Conservation (phyloP, 2,329 filamentous ascomycete species). For the Pyricularia pennisetigena region DNA sequence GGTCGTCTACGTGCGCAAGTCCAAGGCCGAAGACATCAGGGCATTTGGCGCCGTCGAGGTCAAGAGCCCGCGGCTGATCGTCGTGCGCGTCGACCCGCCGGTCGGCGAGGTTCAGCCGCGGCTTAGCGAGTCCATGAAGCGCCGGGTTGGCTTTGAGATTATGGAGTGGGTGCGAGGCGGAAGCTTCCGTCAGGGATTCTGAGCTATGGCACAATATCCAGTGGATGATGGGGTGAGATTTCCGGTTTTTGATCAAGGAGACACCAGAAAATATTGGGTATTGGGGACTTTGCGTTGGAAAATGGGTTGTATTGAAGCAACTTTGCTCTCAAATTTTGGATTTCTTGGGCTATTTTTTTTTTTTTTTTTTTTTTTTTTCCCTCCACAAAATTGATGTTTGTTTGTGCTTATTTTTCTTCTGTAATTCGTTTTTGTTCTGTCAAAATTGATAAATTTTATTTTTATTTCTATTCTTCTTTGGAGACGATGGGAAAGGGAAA, state of each 20-base stretch:
- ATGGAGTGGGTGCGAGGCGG: slow-evolving; percentile 62
- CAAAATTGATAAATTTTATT: too few species aligned
- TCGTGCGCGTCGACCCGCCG: slow-evolving; percentile 35
- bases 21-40: slow-evolving; percentile 11
- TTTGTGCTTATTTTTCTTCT: background rate
- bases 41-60: slow-evolving; percentile 44
- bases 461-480: background rate
- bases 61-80: slow-evolving; percentile 40
- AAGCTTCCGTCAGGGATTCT: slow-evolving; percentile 19
- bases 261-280: background rate
- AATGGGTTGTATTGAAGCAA: background rate
- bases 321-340: background rate
- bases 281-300: background rate
- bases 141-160: slow-evolving; percentile 77
- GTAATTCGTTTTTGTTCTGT: background rate
- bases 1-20: slow-evolving; percentile 53
- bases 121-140: slow-evolving; percentile 59
- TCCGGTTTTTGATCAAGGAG: background rate
- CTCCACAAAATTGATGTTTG: background rate
- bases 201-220: background rate
- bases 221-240: background rate
- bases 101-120: background rate
- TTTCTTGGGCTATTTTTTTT: background rate
- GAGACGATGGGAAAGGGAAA: background rate
- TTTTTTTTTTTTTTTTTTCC: background rate